Evolutionary conservation across 257 asterid genomes (phyloP).

Genomic region (Coffea eugenioides): DNA sequence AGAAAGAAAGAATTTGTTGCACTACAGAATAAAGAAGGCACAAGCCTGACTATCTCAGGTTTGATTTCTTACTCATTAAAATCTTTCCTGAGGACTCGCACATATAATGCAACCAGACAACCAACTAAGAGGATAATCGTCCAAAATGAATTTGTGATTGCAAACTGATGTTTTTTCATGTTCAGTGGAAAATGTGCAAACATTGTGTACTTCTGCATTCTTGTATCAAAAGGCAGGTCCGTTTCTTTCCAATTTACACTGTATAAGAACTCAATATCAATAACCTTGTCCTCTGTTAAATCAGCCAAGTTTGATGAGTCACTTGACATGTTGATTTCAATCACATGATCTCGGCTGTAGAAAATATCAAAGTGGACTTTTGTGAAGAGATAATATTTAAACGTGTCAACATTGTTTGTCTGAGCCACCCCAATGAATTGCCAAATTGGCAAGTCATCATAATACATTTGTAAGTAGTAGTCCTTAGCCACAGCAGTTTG

Average conservation of each 20-base stretch:
- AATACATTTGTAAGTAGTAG: slow-evolving; percentile 4
- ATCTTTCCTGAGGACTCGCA: slow-evolving; percentile 13
- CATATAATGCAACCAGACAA: neutral
- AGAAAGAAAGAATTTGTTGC: too few relatives aligned
- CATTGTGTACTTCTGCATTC: slow-evolving; percentile 18
- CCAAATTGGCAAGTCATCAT: slow-evolving; percentile 18
- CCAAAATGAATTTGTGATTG: slow-evolving; percentile 20
- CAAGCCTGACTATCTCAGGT: neutral
- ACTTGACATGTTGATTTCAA: neutral
- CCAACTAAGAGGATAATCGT: too few relatives aligned
- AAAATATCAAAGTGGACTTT: neutral
- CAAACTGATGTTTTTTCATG: slow-evolving; percentile 9
- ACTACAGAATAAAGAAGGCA: neutral
- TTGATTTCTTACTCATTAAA: slow-evolving; percentile 8
- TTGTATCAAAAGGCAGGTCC: slow-evolving; percentile 13
- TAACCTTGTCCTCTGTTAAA: slow-evolving; percentile 17
- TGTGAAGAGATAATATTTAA: slow-evolving; percentile 17
- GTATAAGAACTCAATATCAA: slow-evolving; percentile 20
- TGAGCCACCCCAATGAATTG: slow-evolving; percentile 16
- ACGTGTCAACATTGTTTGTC: slow-evolving; percentile 1
- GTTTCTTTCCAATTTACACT: slow-evolving; percentile 16
- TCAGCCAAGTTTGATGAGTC: neutral
- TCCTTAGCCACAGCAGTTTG: slow-evolving; percentile 20
- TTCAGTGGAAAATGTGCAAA: slow-evolving; percentile 10
- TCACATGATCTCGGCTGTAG: slow-evolving; percentile 14